phyloP scores from a whole-genome alignment of 345 rosid species.

The Hypericum androsaemum region DNA sequence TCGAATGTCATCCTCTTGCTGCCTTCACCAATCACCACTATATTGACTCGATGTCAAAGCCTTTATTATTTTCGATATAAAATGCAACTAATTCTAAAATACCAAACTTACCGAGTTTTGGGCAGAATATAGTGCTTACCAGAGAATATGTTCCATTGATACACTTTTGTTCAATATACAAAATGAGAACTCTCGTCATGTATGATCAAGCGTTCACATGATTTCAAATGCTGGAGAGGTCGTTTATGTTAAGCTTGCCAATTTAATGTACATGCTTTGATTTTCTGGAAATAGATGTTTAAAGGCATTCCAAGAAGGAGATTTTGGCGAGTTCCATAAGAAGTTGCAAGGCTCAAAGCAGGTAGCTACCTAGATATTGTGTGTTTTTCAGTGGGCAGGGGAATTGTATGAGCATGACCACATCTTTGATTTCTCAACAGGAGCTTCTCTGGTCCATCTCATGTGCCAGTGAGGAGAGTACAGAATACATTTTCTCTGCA shows the following conservation, averaged over 20 bases:
- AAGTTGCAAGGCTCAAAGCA: slow-evolving; percentile 60
- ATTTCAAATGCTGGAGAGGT: no score
- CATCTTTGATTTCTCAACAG: slow-evolving; percentile 25
- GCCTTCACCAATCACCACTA: no score
- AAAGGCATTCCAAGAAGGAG: slow-evolving; percentile 82
- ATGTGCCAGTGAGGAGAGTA: slow-evolving; percentile 83
- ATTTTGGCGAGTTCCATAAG: slow-evolving; percentile 48
- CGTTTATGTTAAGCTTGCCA: background rate
- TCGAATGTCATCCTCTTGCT: no score
- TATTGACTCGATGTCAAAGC: no score
- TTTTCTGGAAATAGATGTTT: slow-evolving; percentile 44
- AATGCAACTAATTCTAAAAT: no score
- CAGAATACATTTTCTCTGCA: slow-evolving; percentile 67
- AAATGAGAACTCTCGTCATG: no score
- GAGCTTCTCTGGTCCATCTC: slow-evolving; percentile 70
- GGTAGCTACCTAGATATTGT: slow-evolving; percentile 33
- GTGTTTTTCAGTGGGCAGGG: slow-evolving; percentile 8
- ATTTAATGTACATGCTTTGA: background rate
- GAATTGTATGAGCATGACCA: slow-evolving; percentile 5
- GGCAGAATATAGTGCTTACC: no score
- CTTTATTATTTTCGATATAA: no score
- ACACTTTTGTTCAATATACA: no score
- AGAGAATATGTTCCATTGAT: no score
- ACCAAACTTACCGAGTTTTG: no score
- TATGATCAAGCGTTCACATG: no score